These are phyloP conservation scores for Candida sonorensis DNA, from an alignment of 805 yeast genomes.

Conservation along the genomic window DNA sequence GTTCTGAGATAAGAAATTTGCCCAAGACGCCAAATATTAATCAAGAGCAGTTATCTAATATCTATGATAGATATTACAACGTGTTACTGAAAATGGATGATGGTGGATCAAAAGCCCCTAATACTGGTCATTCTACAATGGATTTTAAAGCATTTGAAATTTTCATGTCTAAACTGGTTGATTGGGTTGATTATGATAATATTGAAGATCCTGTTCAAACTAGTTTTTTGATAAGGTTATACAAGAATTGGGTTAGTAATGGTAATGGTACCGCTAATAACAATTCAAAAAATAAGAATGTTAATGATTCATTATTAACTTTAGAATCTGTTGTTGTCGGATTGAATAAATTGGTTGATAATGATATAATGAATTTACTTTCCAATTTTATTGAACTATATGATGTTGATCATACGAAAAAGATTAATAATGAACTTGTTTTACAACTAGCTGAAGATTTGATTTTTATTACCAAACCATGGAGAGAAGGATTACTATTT, in stretches of 20 bases:
- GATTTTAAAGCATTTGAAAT: constrained; percentile 61
- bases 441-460: constrained; percentile 83
- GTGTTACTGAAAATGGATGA: constrained; percentile 63
- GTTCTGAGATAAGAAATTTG: constrained; percentile 83
- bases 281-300: too few species aligned
- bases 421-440: constrained; percentile 71
- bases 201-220: constrained; percentile 28
- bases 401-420: constrained; percentile 52
- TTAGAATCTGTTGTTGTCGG: constrained; percentile 70
- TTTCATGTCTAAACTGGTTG: constrained; percentile 74
- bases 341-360: constrained; percentile 57
- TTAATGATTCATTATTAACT: too few species aligned
- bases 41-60: constrained; percentile 52
- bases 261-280: too few species aligned
- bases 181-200: constrained; percentile 50
- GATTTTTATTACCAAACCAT: constrained; percentile 73
- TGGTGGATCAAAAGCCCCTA: constrained; percentile 53
- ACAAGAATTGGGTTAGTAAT: constrained; percentile 62
- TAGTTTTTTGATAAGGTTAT: constrained; percentile 57
- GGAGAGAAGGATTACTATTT: constrained; percentile 65
- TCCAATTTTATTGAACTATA: constrained; percentile 75
- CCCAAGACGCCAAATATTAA: constrained; percentile 63
- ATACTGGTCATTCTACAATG: constrained; percentile 65
- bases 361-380: constrained; percentile 72
- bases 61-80: constrained; percentile 80